Conservation (phyloP, 1,139 yeast genomes). For the Magnusiomyces ingens region DNA sequence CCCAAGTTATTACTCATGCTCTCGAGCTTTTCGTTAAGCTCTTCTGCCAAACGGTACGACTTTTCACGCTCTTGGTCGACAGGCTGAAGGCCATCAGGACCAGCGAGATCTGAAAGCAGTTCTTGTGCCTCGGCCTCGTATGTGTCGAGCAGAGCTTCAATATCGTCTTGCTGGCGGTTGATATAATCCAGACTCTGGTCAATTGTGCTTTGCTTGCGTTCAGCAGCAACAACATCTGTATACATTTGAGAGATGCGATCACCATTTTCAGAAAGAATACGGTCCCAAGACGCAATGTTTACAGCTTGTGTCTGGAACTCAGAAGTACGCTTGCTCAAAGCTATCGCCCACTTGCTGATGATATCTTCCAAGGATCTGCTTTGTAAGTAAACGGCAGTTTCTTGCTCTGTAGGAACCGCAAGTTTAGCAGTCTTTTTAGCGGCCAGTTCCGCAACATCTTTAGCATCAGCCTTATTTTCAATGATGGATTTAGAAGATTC, state of each 20-base stretch:
- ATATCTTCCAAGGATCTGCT: constrained; percentile 91
- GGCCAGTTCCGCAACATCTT: constrained; percentile 20
- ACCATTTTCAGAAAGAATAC: constrained; percentile 73
- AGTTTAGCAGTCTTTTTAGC: constrained; percentile 36
- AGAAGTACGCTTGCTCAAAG: constrained; percentile 62
- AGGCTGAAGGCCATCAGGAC: constrained; percentile 37
- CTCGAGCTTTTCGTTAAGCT: constrained; percentile 75
- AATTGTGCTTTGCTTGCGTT: constrained; percentile 73
- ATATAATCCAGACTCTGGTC: constrained; percentile 84
- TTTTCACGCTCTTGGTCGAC: constrained; percentile 83
- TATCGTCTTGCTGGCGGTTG: constrained; percentile 87
- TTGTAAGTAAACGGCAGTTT: constrained; percentile 63
- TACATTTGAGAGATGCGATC: constrained; percentile 75
- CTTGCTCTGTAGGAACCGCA: constrained; percentile 26
- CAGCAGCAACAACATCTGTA: constrained; percentile 74
- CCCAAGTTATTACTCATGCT: constrained; percentile 67
- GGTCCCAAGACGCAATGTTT: constrained; percentile 80
- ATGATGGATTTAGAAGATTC: constrained; percentile 5
- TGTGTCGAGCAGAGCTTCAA: constrained; percentile 72
- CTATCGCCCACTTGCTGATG: constrained; percentile 88
- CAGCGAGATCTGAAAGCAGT: constrained; percentile 29
- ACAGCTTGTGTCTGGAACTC: constrained; percentile 73
- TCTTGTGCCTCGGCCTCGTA: constrained; percentile 80
- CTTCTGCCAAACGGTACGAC: constrained; percentile 83
- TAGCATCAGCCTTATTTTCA: constrained; percentile 37